Percentiles rank a stretch among this genome's conserved stretches.
Conservation (phyloP, 2,329 filamentous ascomycete species). For the Pestalotiopsis sp. region DNA sequence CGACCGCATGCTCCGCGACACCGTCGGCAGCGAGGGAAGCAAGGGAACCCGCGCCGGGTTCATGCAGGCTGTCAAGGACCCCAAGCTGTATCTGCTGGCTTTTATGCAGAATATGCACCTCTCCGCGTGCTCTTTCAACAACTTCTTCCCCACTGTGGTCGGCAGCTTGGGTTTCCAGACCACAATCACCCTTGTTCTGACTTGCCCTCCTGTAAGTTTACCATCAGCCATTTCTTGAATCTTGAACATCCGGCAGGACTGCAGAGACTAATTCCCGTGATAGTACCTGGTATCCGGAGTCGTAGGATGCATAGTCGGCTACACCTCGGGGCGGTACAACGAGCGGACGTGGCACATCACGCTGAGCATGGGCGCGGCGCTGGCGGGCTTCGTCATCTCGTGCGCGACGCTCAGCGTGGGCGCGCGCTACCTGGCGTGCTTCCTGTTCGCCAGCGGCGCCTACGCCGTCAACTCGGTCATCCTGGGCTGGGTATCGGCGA, state of each 20-base stretch:
- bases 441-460: constrained; percentile 37
- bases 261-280: too few species aligned
- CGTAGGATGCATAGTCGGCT: constrained; percentile 21
- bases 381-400: constrained; percentile 43
- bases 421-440: constrained; percentile 36
- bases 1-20: constrained; percentile 35
- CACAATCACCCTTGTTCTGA: constrained; percentile 50
- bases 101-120: constrained; percentile 48
- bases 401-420: constrained; percentile 31
- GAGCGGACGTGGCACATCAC: constrained; percentile 54
- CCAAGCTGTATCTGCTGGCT: constrained; percentile 44
- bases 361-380: constrained; percentile 39
- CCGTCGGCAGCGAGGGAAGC: constrained; percentile 32
- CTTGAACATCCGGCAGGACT: constrained; percentile 28
- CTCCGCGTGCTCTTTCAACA: constrained; percentile 28
- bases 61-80: constrained; percentile 40
- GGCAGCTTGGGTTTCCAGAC: constrained; percentile 43
- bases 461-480: constrained; percentile 44
- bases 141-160: constrained; percentile 38
- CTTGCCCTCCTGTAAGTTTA: constrained; percentile 39
- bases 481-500: constrained; percentile 43
- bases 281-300: constrained; percentile 32
- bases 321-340: constrained; percentile 49
- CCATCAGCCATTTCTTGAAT: too few species aligned
- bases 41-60: constrained; percentile 41